Conservation (phyloP, 2,329 filamentous ascomycete species). For the Neofusicoccum cordaticola region DNA sequence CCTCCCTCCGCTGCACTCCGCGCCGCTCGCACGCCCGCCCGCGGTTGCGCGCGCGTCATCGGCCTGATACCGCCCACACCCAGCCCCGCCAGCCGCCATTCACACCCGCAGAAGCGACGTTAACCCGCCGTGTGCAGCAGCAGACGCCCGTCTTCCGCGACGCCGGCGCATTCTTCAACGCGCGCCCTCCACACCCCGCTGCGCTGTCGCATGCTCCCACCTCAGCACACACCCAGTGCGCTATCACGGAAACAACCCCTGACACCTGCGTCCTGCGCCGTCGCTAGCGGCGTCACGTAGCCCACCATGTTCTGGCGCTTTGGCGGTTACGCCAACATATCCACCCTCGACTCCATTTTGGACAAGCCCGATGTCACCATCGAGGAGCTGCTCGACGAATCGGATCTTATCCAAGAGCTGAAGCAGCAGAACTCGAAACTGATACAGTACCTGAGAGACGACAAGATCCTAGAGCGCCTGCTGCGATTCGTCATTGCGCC, state of each 20-base stretch:
- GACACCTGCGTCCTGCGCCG: slow-evolving; percentile 1
- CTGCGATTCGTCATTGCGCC: slow-evolving; percentile 90
- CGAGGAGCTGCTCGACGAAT: slow-evolving; percentile 93
- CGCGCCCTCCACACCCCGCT: neutral
- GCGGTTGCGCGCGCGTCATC: neutral
- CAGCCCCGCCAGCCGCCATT: slow-evolving; percentile 2
- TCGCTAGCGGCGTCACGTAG: slow-evolving; percentile 1
- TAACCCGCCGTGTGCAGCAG: neutral
- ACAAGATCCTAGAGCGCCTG: slow-evolving; percentile 77
- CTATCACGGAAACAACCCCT: neutral
- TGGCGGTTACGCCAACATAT: slow-evolving; percentile 97
- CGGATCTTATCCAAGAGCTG: slow-evolving; percentile 92
- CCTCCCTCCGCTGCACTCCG: neutral
- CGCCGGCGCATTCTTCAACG: neutral
- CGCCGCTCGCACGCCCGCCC: neutral
- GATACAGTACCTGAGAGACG: slow-evolving; percentile 90
- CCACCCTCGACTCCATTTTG: slow-evolving; percentile 92
- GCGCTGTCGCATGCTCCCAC: slow-evolving; percentile 12
- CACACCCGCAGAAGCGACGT: neutral
- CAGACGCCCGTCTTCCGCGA: neutral
- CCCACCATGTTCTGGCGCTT: slow-evolving; percentile 98
- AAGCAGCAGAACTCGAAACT: slow-evolving; percentile 98
- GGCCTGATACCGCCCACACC: neutral
- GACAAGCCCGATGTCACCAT: slow-evolving; percentile 93
- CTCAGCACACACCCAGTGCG: neutral